Percentiles rank a stretch among this genome's conserved stretches.
These are phyloP conservation scores for Thuja plicata DNA, from an alignment of 83 land plant species.

Conservation along the genomic window DNA sequence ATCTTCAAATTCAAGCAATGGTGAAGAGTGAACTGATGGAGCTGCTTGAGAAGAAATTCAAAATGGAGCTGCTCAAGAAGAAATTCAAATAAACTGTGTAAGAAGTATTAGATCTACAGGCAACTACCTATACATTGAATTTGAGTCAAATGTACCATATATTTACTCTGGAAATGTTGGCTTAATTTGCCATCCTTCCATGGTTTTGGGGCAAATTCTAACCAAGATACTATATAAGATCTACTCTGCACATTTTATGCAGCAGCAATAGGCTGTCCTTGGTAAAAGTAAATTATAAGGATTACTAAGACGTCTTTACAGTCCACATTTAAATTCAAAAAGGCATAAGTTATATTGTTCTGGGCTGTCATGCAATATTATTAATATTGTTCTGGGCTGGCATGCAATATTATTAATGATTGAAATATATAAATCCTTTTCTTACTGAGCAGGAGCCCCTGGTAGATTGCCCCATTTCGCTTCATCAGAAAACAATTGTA, in stretches of 20 bases:
- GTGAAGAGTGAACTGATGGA: not conserved
- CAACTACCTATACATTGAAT: not conserved
- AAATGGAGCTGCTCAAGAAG: not conserved
- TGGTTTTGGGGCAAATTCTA: not conserved
- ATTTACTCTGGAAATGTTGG: not conserved
- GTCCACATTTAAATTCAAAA: not conserved
- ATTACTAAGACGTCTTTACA: not conserved
- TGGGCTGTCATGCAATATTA: not conserved
- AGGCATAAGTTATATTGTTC: not conserved
- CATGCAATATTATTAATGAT: not conserved
- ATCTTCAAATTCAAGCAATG: not conserved
- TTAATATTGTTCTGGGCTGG: not conserved
- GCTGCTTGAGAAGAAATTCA: not conserved
- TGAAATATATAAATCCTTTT: too few relatives aligned
- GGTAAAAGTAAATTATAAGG: not conserved
- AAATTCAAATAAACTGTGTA: not conserved
- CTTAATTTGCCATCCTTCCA: not conserved
- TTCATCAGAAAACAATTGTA: not conserved
- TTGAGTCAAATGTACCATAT: not conserved
- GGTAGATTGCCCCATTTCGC: not conserved
- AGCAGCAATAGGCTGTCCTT: not conserved
- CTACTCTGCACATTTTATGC: not conserved
- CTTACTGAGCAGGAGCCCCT: not conserved
- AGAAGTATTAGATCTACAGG: not conserved
- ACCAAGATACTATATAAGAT: not conserved